Base-by-base conservation (phyloP, 108 stramenopile species). In the Skeletonema menzelii region DNA sequence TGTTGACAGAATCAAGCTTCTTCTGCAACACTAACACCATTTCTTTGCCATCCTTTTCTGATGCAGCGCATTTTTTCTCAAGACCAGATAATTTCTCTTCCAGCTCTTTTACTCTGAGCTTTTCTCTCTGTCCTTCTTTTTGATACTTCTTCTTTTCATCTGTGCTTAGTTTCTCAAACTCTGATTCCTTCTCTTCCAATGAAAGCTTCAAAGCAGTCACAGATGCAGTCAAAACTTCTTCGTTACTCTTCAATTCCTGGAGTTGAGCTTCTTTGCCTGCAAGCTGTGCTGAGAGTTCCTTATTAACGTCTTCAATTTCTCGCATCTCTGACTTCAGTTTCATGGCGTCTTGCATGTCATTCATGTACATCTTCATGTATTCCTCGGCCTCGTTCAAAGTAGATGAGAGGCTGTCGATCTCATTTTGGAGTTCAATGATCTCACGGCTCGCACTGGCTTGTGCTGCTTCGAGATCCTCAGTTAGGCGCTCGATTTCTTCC, bases 281-380 rank as follows among this genome's bases (percentile, higher is more conserved):
- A 63, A 63, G 35, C 35, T 63, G 14, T 31, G 14, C 42, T 2
- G 34, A 57, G 37, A 80, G 79, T 56, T 80, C 71, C 1, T 35
- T 30, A 31, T 73, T 80, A 31, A 69, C 73, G 13, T 73, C 72
- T 57, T 66, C 61, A n/a, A 80, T 53, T 27, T 80, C 79, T 62
- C 53, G 63, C 63, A 80, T n/a, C 68, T 64, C 65, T 28, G 42
- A 59, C 40, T 69, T 80, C 20, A 73, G 27, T 44, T 69, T 72
- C 26, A 28, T 62, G 3, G 72, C 49, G 20, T 69, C 59, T n/a
- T 73, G 49, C 12, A 80, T 32, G 34, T 80, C 79, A 15, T 57
- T 72, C 57, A 68, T 53, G 61, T 72, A 72, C 35, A 62, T 49
- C 38, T 62, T 32, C 58, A 80, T 73, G 27, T 72, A 80, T 13